Evolutionary conservation across 805 yeast species (phyloP), one percentile per base, ranked within the genome.

Genomic region (Ogataea saltuana): DNA sequence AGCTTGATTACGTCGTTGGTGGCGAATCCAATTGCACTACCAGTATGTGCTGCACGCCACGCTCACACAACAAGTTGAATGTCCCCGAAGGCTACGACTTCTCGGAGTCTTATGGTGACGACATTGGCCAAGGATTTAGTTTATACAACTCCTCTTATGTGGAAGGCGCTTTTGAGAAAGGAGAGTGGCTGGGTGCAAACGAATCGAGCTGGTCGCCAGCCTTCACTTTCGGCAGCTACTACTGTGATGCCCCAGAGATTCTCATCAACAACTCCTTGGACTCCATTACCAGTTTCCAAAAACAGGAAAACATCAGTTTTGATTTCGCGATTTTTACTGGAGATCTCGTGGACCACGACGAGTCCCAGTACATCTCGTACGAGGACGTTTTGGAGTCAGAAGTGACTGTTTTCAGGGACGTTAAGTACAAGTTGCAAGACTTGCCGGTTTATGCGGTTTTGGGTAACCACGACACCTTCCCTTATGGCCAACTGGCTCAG

Each of bases 391-490:
- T 75, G 45, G 60, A 65, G 22, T 80, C 83, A n/a, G 86, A 83
- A 59, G 70, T 69, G 41, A 58, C 61, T 17, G 61, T 75, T 2
- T 70, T 79, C 60, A 64, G 73, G 49, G 74, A 81, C 46, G 68
- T 83, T 70, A 83, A 82, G 52, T 31, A 47, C 28, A 44, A 42
- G 40, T 69, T 83, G 44, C 65, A 71, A 15, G 67, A 75, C 40
- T 60, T 78, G 22, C 83, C 87, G 6, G 75, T 83, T 4, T 81
- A 67, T 56, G 73, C 87, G 9, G 78, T 77, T 17, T 64, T 83
- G 54, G 89, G 89, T 20, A 82, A 81, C 59, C 88, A 84, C 61
- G 89, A 83, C 56, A 76, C 81, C 22, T 83, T 74, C 69, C 89
- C 90, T 13, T 79, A 81, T 53, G 85, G 83, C 27, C 87, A 83